Base-by-base conservation (phyloP, 371 early-diverging fungal genomes). In the Lichtheimia hyalospora region DNA sequence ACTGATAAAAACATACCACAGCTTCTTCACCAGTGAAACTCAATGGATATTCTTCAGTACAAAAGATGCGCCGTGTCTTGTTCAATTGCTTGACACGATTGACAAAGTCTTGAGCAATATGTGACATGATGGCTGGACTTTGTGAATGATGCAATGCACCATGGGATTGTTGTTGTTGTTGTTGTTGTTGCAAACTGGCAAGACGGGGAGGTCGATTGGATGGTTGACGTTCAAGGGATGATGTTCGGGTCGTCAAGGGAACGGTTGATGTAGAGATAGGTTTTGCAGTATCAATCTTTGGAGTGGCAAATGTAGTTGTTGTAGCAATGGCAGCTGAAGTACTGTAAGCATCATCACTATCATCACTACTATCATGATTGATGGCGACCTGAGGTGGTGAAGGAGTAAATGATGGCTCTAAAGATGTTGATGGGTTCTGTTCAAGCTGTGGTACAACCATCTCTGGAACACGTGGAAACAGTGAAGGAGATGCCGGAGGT, bases 11-110 rank as follows among this genome's bases (percentile, higher is more conserved):
- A 41, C 63, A 61, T 68, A 75, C 79, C 58, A 76, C 61, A 3
- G 73, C 75, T 50, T 79, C 80, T 60, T 71, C 71, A 20, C 80
- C 77, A 21, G 54, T 74, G 51, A 76, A 79, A 55, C 80, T 79
- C 2, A 63, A 44, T 18, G 80, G 76, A 49, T 79, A 74, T 57
- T 76, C 77, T 2, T 61, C 70, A 6, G 80, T 60, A 24, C 66
- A 72, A 49, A 72, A 74, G 2, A 79, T 68, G 15, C 63, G 64
- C 40, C 80, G 64, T 10, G 61, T 64, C 25, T 62, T 59, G 51
- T 70, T 70, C 27, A 74, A 52, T n/a, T 49, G 27, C 5, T 59
- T 54, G 1, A 79, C 77, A 18, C 59, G 52, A 5, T 48, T 42
- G n/a, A 68, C 63, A 58, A 79, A 70, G 0, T 49, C 34, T 5